phyloP scores from a whole-genome alignment of 2,329 filamentous ascomycete genomes.

The Pseudogymnoascus sp. region DNA sequence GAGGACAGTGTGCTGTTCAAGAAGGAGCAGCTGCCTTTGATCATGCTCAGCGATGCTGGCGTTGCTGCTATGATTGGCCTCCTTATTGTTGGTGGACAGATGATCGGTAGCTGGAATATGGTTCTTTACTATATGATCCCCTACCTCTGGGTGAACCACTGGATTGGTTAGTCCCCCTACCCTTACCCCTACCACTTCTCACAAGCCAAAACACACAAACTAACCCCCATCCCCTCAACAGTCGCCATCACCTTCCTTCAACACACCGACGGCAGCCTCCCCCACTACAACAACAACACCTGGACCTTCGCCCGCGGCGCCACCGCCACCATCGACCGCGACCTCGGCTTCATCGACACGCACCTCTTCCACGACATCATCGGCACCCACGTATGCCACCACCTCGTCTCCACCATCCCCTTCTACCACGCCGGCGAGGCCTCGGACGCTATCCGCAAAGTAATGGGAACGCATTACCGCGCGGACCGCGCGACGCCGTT shows the following conservation, averaged over 20 bases:
- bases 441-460: constrained; percentile 42
- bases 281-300: constrained; percentile 47
- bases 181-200: not conserved
- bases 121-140: constrained; percentile 54
- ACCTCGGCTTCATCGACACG: constrained; percentile 52
- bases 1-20: constrained; percentile 52
- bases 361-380: constrained; percentile 57
- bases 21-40: constrained; percentile 42
- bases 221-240: constrained; percentile 22
- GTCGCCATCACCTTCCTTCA: constrained; percentile 71
- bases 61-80: constrained; percentile 39
- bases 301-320: constrained; percentile 56
- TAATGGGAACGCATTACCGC: constrained; percentile 46
- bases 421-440: constrained; percentile 51
- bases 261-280: constrained; percentile 51
- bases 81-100: constrained; percentile 40
- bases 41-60: constrained; percentile 52
- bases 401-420: constrained; percentile 49
- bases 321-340: constrained; percentile 51
- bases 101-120: constrained; percentile 46
- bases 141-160: constrained; percentile 62
- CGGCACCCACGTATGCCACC: constrained; percentile 53
- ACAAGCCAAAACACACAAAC: constrained; percentile 15
- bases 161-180: constrained; percentile 43
- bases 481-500: constrained; percentile 28